Percentiles rank a stretch among this genome's conserved stretches.
Conservation (phyloP, 2,329 filamentous ascomycete species). For the Rhytidhysteron rufulum region DNA sequence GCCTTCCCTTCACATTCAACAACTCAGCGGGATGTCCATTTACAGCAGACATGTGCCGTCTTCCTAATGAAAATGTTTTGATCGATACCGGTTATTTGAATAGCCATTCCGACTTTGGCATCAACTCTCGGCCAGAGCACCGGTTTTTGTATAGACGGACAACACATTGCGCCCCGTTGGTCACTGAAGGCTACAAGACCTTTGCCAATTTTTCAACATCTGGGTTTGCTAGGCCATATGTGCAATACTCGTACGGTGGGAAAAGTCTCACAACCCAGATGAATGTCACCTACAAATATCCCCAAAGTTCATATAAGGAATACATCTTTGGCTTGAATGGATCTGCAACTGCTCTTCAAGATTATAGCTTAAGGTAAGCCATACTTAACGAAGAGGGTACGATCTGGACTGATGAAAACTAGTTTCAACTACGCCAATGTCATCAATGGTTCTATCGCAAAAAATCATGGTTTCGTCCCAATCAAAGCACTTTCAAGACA, state of each 20-base stretch:
- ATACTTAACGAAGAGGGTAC: neutral
- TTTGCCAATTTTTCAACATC: neutral
- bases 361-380: neutral
- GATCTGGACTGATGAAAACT: neutral
- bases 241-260: neutral
- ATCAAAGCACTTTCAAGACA: neutral
- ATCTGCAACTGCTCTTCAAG: neutral
- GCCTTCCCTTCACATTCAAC: neutral
- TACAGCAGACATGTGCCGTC: slow-evolving; percentile 2
- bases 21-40: slow-evolving; percentile 4
- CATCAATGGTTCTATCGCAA: neutral
- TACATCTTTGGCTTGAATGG: neutral
- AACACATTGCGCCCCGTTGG: slow-evolving; percentile 5
- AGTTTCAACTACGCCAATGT: neutral
- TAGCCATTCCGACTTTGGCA: slow-evolving; percentile 16
- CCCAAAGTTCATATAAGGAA: neutral
- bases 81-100: slow-evolving; percentile 9
- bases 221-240: neutral
- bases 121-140: slow-evolving; percentile 18
- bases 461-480: neutral
- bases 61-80: neutral
- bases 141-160: slow-evolving; percentile 10
- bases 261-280: neutral
- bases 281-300: slow-evolving; percentile 1
- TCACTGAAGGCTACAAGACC: slow-evolving; percentile 2